These are phyloP conservation scores for Saccharomyces hybrid DNA, from an alignment of 1,139 yeast species.

Conservation along the genomic window DNA sequence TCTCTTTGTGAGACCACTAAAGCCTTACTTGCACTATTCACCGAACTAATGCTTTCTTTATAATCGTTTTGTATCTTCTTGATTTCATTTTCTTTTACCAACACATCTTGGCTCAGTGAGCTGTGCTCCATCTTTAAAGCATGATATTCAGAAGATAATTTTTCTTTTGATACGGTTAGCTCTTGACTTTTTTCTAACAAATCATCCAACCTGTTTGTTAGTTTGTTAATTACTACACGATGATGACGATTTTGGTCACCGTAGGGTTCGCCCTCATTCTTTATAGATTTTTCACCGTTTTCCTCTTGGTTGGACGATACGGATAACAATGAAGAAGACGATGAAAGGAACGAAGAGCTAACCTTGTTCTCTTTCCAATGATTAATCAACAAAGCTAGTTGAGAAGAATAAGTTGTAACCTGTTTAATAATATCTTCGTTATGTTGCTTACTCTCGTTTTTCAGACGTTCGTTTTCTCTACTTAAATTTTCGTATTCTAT, in stretches of 20 bases:
- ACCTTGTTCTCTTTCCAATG: conserved; percentile 13
- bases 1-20: conserved; percentile 68
- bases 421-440: conserved; percentile 13
- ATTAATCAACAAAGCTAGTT: conserved; percentile 15
- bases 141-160: conserved; percentile 20
- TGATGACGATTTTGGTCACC: conserved; percentile 11
- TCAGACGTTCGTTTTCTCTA: conserved; percentile 39
- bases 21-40: conserved; percentile 69
- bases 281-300: not conserved
- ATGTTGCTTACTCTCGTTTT: conserved; percentile 24
- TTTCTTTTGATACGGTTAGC: conserved; percentile 17
- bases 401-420: conserved; percentile 15
- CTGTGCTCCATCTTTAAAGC: conserved; percentile 18
- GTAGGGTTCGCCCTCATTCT: not conserved
- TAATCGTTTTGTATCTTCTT: conserved; percentile 48
- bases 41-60: conserved; percentile 62
- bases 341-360: not conserved
- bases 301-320: not conserved
- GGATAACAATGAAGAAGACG: not conserved
- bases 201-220: conserved; percentile 22
- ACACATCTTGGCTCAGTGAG: conserved; percentile 16
- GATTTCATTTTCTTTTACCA: conserved; percentile 27
- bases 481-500: conserved; percentile 39
- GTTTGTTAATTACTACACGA: conserved; percentile 18
- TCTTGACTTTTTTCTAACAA: conserved; percentile 19